Conservation (phyloP, 495 filamentous ascomycete genomes). For the Aspergillus sclerotioniger region DNA sequence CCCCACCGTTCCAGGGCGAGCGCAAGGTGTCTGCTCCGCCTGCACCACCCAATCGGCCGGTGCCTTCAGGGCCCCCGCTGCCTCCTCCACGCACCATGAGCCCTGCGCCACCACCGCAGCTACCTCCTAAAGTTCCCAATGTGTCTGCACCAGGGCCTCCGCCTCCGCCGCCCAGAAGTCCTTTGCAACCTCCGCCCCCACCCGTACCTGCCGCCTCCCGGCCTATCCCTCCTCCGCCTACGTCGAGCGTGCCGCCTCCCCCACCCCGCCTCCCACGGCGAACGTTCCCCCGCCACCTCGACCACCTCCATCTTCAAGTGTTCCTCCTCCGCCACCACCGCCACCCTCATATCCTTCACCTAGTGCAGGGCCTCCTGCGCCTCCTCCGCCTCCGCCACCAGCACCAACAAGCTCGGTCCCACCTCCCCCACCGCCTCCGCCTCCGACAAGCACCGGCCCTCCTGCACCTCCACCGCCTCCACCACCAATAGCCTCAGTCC, state of each 20-base stretch:
- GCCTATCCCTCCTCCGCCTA: slow-evolving; percentile 34
- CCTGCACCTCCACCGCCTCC: slow-evolving; percentile 53
- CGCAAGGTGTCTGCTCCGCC: slow-evolving; percentile 64
- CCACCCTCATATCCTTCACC: slow-evolving; percentile 62
- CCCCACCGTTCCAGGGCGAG: slow-evolving; percentile 76
- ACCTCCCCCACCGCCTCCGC: slow-evolving; percentile 45
- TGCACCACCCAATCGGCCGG: slow-evolving; percentile 68
- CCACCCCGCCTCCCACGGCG: slow-evolving; percentile 47
- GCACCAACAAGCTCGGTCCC: slow-evolving; percentile 29
- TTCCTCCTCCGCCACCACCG: slow-evolving; percentile 35
- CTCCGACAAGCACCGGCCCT: slow-evolving; percentile 26
- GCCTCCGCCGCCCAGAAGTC: slow-evolving; percentile 55
- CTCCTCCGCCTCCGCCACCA: slow-evolving; percentile 37
- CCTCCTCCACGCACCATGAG: slow-evolving; percentile 65
- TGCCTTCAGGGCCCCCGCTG: slow-evolving; percentile 55
- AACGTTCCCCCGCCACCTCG: slow-evolving; percentile 20
- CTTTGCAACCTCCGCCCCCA: slow-evolving; percentile 51
- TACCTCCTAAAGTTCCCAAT: slow-evolving; percentile 69
- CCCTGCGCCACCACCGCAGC: slow-evolving; percentile 55
- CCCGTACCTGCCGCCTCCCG: slow-evolving; percentile 36
- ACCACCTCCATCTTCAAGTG: slow-evolving; percentile 39
- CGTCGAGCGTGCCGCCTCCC: slow-evolving; percentile 22
- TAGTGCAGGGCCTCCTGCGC: slow-evolving; percentile 27
- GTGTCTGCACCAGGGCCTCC: slow-evolving; percentile 49
- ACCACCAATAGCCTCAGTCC: slow-evolving; percentile 46